These are phyloP conservation scores for Trichophyton schoenleinii DNA, from an alignment of 2,329 filamentous ascomycete genomes.

Conservation along the genomic window DNA sequence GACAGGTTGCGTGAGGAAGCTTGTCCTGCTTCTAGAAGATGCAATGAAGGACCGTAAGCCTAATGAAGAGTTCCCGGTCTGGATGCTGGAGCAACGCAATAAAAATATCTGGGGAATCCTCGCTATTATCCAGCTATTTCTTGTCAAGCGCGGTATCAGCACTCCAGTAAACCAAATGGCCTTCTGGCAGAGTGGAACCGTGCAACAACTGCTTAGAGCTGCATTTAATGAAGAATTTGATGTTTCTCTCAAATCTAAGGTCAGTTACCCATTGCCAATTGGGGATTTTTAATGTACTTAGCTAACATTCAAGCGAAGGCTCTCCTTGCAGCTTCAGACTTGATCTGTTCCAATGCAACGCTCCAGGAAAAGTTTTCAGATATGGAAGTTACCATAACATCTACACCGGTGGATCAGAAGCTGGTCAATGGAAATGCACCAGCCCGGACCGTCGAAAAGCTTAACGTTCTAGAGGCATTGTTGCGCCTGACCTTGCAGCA, in stretches of 20 bases:
- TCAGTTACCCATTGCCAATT: constrained; percentile 24
- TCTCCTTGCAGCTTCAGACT: constrained; percentile 70
- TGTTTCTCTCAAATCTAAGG: constrained; percentile 69
- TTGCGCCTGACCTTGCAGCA: constrained; percentile 67
- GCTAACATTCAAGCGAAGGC: constrained; percentile 41
- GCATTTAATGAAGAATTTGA: constrained; percentile 65
- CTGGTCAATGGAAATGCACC: constrained; percentile 25
- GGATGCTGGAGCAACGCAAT: constrained; percentile 65
- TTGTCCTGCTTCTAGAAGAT: constrained; percentile 56
- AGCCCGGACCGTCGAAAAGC: constrained; percentile 43
- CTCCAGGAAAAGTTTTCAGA: constrained; percentile 86
- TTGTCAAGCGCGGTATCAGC: constrained; percentile 65
- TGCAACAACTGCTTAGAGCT: constrained; percentile 67
- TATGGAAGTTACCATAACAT: constrained; percentile 50
- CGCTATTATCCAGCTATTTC: constrained; percentile 73
- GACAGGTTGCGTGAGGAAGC: constrained; percentile 63
- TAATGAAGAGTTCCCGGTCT: constrained; percentile 53
- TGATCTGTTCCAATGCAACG: constrained; percentile 66
- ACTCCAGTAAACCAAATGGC: constrained; percentile 72
- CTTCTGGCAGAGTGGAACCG: constrained; percentile 71
- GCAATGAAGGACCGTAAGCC: constrained; percentile 43
- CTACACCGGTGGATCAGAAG: constrained; percentile 19
- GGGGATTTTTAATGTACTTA: background rate
- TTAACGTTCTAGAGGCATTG: constrained; percentile 89
- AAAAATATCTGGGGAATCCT: constrained; percentile 87